Base-by-base conservation (phyloP, 345 rosid species). In the Syzygium oleosum region DNA sequence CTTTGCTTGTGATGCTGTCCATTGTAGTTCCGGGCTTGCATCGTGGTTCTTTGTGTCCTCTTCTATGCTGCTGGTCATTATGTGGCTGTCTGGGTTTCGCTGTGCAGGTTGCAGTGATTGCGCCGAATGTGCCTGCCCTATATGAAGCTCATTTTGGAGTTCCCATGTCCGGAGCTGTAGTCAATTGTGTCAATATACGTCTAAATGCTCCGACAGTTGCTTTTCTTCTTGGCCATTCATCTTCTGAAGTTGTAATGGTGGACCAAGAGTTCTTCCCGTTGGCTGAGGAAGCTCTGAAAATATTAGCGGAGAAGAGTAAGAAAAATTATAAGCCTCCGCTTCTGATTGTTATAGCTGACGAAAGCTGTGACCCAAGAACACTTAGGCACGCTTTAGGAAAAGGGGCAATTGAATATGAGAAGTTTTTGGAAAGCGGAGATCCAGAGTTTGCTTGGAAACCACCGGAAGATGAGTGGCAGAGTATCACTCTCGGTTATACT, bases 391-490 rank as follows among this genome's bases (percentile, higher is more conserved):
- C 99, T 88, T 58, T 93, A 52, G 94, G 90, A 49, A 92, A 89
- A 89, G 99, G 98, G n/a, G 98, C 95, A 25, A 88, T 95, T 7
- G 98, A 97, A n/a, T 97, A 98, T 46, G 97, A 98, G 89, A 89
- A 90, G 14, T 96, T 98, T 91, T 93, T 97, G 88, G 96, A 91
- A 89, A 89, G 88, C 9, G 98, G 99, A 86, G 97, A 97, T 84
- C 94, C 98, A 1, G 95, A 93, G 41, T 95, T 89, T 90, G 88
- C 88, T 27, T 98, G 99, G 99, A 87, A 91, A 90, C 97, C 98
- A 87, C 98, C 99, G 2, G 93, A 87, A 87, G 99, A 98, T 85
- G 99, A 96, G 89, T 98, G 99, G 99, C 99, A 96, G 91, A 98
- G 99, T 87, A 98, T 98, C 51, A 93, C 98, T 87, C 90, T 98